phyloP scores from a whole-genome alignment of 1,139 yeast genomes.

The Debaryomyces sp. region DNA sequence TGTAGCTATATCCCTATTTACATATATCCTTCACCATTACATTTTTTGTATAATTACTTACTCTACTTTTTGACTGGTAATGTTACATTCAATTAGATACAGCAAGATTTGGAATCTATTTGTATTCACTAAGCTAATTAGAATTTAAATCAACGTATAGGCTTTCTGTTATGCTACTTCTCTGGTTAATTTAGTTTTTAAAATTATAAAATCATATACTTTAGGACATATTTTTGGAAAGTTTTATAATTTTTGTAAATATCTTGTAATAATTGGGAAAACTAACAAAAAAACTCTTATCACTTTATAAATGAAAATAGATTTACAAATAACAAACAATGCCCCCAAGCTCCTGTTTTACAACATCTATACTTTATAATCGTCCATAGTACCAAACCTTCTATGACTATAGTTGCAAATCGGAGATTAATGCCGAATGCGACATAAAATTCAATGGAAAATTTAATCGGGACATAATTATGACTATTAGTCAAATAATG shows the following conservation, averaged over 20 bases:
- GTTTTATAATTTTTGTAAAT: background rate
- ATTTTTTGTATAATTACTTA: background rate
- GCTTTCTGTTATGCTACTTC: too few relatives aligned
- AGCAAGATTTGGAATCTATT: too few relatives aligned
- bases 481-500: slow-evolving; percentile 7
- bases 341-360: background rate
- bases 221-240: background rate
- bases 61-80: too few relatives aligned
- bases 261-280: background rate
- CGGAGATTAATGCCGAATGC: background rate
- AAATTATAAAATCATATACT: background rate
- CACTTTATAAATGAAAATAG: background rate
- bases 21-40: background rate
- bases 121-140: too few relatives aligned
- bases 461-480: background rate
- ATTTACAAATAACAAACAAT: background rate
- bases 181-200: background rate
- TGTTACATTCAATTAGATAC: too few relatives aligned
- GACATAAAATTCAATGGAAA: background rate
- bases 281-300: background rate
- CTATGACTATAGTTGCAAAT: background rate
- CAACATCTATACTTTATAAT: background rate
- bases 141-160: too few relatives aligned
- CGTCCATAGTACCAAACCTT: too few relatives aligned
- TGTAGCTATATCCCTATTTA: background rate